Conservation (phyloP, 805 yeast genomes). For the Sporopachydermia lactativora region DNA sequence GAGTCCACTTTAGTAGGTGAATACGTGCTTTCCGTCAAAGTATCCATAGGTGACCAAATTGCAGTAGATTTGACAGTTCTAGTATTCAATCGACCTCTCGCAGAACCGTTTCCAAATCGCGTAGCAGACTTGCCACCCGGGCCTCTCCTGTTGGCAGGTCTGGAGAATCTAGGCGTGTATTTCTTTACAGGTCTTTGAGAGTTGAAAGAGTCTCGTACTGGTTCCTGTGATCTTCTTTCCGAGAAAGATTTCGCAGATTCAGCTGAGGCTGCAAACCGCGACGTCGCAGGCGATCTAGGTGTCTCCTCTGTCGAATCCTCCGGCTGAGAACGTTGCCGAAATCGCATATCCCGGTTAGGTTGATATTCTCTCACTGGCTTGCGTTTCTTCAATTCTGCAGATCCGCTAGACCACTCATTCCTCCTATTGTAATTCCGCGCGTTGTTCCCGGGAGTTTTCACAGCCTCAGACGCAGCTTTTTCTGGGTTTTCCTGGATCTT, state of each 20-base stretch:
- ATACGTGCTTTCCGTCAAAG: background rate
- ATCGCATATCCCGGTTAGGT: too few species aligned
- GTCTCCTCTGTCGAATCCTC: background rate
- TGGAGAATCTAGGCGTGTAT: slow-evolving; percentile 10
- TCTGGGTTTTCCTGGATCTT: background rate
- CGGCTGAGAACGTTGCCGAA: too few species aligned
- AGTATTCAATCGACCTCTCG: background rate
- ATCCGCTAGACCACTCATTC: background rate
- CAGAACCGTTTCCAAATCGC: background rate
- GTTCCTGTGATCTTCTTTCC: background rate
- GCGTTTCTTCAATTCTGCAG: background rate
- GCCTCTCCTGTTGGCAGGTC: slow-evolving; percentile 10
- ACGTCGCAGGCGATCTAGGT: background rate
- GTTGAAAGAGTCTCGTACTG: background rate
- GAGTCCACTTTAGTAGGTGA: background rate
- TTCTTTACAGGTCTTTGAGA: too few species aligned
- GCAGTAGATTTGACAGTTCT: background rate
- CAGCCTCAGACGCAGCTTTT: background rate
- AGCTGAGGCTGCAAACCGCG: background rate
- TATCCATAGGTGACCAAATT: background rate
- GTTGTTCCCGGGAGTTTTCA: background rate
- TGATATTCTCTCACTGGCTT: too few species aligned
- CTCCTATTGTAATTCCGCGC: background rate
- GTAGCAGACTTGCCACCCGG: background rate
- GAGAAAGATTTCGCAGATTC: background rate